A percentile compares a stretch with the other conserved stretches of the same genome.
Conservation (phyloP, 129 eudicot species). For the Sambucus nigra region DNA sequence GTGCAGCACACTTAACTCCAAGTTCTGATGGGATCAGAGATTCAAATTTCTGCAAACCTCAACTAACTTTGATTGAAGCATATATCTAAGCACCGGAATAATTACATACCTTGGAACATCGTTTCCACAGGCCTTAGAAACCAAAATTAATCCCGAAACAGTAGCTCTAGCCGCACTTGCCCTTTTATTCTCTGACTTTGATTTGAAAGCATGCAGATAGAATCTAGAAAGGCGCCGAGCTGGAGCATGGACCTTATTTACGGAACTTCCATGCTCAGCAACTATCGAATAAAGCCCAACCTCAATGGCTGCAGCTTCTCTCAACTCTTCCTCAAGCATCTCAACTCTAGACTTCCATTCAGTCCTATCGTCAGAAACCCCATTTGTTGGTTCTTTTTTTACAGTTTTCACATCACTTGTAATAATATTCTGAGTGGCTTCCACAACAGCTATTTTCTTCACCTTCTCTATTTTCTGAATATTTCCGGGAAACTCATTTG, state of each 20-base stretch:
- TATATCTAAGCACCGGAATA: not conserved
- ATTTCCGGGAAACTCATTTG: slow-evolving; percentile 22
- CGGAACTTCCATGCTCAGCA: slow-evolving; percentile 83
- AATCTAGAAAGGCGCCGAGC: slow-evolving; percentile 83
- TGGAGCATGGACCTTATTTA: slow-evolving; percentile 78
- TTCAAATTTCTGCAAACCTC: not conserved
- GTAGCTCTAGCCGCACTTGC: slow-evolving; percentile 73
- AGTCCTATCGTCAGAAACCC: slow-evolving; percentile 20
- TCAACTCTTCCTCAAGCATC: slow-evolving; percentile 85
- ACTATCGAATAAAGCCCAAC: slow-evolving; percentile 71
- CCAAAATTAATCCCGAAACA: slow-evolving; percentile 72
- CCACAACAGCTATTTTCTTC: slow-evolving; percentile 20
- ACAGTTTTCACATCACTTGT: slow-evolving; percentile 15
- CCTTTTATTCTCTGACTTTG: slow-evolving; percentile 36
- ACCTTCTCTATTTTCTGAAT: slow-evolving; percentile 21
- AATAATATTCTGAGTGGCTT: slow-evolving; percentile 10
- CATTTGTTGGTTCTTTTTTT: slow-evolving; percentile 26
- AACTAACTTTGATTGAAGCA: not conserved
- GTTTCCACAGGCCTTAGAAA: slow-evolving; percentile 90
- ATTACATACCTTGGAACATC: slow-evolving; percentile 75
- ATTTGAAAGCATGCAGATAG: slow-evolving; percentile 57
- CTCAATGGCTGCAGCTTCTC: slow-evolving; percentile 84
- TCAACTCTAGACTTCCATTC: slow-evolving; percentile 44
- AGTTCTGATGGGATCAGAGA: not conserved
- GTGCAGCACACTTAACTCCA: not conserved